Evolutionary conservation across 805 yeast species (phyloP), one percentile per base, ranked within the genome.

Genomic region (Schwanniomyces yamadae): DNA sequence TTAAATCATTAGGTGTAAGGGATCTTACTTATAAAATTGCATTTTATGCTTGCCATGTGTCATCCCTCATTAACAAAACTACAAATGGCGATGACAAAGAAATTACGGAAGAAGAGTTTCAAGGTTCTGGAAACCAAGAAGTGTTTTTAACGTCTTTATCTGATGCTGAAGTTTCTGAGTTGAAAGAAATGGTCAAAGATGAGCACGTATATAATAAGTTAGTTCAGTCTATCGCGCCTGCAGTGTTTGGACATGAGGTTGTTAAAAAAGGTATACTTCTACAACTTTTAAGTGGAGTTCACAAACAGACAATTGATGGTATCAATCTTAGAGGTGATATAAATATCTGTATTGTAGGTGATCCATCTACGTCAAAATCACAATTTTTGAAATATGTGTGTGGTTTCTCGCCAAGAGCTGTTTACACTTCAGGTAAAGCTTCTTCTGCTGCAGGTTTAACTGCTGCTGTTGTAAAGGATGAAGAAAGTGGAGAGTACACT

Each of bases 401-500:
- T 49, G 78, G 85, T 1, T 88, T 91, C 59, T 78, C 95, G 13
- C 98, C 98, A 20, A 77, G 99, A 52, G 86, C 98, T 2, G 90
- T 91, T 22, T 91, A 93, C 55, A 93, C 99, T 1, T 90, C 98
- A 0, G 99, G 99, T 62, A 91, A 91, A 59, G 98, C 99, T 0
- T 90, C 97, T 0, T 82, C 98, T 3, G 99, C 99, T 4, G 99
- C 99, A 6, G 99, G 99, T 72, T 73, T 91, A 52, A 91, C 99
- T 2, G 99, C 99, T 1, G 95, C 98, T 0, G 99, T 91, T 16
- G 95, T 93, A 9, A 86, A 84, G 57, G 99, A 91, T 57, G 98
- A 93, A 63, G 98, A 93, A 56, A 85, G 93, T 52, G 95, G 96
- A 24, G 99, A 91, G 56, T 88, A 84, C 52, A 91, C 98, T 1